Evolutionary conservation across 441 rosid genomes (phyloP).

Genomic region (Gossypium schwendimanii): DNA sequence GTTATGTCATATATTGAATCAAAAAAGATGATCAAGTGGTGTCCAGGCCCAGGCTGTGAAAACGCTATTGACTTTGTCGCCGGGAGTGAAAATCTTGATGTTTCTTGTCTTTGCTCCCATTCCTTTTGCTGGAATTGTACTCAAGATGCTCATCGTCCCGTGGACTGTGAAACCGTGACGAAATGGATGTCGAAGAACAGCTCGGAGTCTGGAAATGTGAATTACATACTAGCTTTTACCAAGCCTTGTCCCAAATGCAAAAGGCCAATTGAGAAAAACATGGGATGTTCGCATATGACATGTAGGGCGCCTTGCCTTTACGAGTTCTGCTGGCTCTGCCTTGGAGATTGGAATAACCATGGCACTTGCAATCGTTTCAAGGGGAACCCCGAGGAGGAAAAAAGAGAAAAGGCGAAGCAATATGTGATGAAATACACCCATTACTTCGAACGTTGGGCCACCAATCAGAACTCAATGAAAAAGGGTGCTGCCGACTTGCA

Average conservation of each 20-base stretch:
- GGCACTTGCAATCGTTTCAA: slow-evolving; percentile 31
- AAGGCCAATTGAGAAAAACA: slow-evolving; percentile 69
- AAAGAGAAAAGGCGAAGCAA: slow-evolving; percentile 45
- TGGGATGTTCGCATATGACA: slow-evolving; percentile 64
- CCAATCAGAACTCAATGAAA: slow-evolving; percentile 46
- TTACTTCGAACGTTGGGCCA: slow-evolving; percentile 73
- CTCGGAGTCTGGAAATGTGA: slow-evolving; percentile 63
- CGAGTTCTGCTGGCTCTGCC: slow-evolving; percentile 81
- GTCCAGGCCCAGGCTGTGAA: slow-evolving; percentile 61
- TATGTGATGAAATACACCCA: slow-evolving; percentile 58
- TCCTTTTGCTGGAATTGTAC: slow-evolving; percentile 69
- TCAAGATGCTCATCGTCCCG: slow-evolving; percentile 76
- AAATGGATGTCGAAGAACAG: slow-evolving; percentile 60
- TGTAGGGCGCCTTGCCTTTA: slow-evolving; percentile 50
- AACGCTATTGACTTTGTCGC: slow-evolving; percentile 38
- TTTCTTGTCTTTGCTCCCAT: slow-evolving; percentile 46
- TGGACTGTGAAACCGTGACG: slow-evolving; percentile 55
- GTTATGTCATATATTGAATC: slow-evolving; percentile 55
- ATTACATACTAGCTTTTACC: slow-evolving; percentile 53
- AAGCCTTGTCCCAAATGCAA: slow-evolving; percentile 80
- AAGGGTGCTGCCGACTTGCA: slow-evolving; percentile 40
- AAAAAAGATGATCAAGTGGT: slow-evolving; percentile 54
- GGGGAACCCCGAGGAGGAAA: slow-evolving; percentile 25
- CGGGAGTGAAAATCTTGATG: slow-evolving; percentile 39
- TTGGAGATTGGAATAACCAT: slow-evolving; percentile 39